Conservation (phyloP, 2,329 filamentous ascomycete species). For the Nemania abortiva region DNA sequence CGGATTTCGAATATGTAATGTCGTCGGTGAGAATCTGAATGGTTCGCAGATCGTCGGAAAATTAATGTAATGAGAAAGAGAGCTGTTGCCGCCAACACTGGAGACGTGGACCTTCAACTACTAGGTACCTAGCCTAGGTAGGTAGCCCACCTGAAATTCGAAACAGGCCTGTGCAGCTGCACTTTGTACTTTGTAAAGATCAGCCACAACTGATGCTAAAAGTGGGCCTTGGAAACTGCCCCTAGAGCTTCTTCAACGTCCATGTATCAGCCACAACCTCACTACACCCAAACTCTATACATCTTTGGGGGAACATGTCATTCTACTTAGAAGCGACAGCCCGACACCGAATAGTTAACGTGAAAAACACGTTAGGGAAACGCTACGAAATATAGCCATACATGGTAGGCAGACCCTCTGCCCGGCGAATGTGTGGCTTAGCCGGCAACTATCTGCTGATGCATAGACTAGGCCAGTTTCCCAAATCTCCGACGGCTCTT, state of each 20-base stretch:
- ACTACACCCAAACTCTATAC: background rate
- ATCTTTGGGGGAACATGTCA: background rate
- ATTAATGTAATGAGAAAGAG: conserved; percentile 18
- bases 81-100: conserved; percentile 8
- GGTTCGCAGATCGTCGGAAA: background rate
- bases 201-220: conserved; percentile 33
- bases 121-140: too few species aligned
- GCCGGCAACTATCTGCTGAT: conserved; percentile 21
- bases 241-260: background rate
- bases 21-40: conserved; percentile 3
- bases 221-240: background rate
- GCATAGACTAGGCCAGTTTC: conserved; percentile 72
- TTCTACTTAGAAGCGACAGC: background rate
- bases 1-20: background rate
- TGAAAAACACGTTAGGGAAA: background rate
- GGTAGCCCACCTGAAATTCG: conserved; percentile 6
- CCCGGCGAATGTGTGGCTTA: background rate
- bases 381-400: background rate
- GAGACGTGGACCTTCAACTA: conserved; percentile 24
- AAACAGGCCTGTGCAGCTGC: background rate
- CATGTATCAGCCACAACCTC: background rate
- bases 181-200: background rate
- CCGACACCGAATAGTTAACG: background rate
- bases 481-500: conserved; percentile 97
- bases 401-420: conserved; percentile 27